A percentile compares a stretch with the other conserved stretches of the same genome.
These are phyloP conservation scores for Rubus idaeus DNA, from an alignment of 306 rosid species.

Conservation along the genomic window DNA sequence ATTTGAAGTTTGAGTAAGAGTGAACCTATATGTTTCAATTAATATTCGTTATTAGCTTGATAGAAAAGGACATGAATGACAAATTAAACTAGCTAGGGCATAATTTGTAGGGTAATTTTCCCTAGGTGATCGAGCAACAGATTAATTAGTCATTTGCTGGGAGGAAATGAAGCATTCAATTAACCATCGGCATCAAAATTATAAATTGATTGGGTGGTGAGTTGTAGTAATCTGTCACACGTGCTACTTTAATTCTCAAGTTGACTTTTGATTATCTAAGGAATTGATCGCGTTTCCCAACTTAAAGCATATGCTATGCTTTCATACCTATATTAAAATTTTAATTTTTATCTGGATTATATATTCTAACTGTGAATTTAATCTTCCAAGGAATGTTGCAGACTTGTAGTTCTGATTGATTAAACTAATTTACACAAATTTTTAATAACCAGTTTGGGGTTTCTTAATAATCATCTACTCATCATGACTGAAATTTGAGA, in stretches of 20 bases:
- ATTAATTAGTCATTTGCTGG: not conserved
- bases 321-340: conserved; percentile 5
- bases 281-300: conserved; percentile 45
- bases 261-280: conserved; percentile 47
- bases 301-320: conserved; percentile 23
- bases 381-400: conserved; percentile 23
- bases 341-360: conserved; percentile 12
- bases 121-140: not conserved
- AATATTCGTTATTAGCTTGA: not conserved
- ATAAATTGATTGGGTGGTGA: conserved; percentile 12
- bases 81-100: not conserved
- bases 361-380: not conserved
- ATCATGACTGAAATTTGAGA: too few relatives aligned
- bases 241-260: conserved; percentile 40
- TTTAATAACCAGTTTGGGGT: not conserved
- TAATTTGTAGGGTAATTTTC: not conserved
- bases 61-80: not conserved
- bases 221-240: conserved; percentile 33
- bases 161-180: conserved; percentile 21
- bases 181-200: not conserved
- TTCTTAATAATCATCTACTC: too few relatives aligned
- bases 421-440: not conserved
- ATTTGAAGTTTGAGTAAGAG: not conserved
- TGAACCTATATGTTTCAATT: conserved; percentile 8
- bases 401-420: not conserved